Evolutionary conservation across 1,284 basidiomycete species (phyloP).

Genomic region (Bjerkandera adusta): DNA sequence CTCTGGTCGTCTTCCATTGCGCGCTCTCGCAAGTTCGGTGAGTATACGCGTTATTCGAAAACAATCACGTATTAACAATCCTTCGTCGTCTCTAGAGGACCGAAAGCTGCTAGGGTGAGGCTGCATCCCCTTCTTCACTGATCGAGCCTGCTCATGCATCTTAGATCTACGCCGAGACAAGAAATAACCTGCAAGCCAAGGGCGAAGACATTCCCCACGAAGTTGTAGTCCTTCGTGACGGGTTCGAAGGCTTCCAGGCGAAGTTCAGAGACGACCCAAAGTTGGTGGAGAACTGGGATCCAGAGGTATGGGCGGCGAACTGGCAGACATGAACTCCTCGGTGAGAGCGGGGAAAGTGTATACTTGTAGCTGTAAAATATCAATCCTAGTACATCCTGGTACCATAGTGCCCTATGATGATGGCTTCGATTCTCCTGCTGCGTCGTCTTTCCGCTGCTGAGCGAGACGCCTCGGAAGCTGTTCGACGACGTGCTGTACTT

Average conservation of each 20-base stretch:
- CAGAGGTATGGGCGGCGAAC: constrained; percentile 47
- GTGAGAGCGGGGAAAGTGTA: not conserved
- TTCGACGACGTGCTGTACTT: constrained; percentile 57
- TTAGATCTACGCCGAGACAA: constrained; percentile 67
- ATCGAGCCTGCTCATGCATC: not conserved
- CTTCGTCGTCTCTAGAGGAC: constrained; percentile 49
- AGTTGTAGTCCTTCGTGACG: constrained; percentile 64
- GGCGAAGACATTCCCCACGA: constrained; percentile 45
- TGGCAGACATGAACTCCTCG: constrained; percentile 10
- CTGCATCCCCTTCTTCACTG: not conserved
- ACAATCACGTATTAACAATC: constrained; percentile 1
- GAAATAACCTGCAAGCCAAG: constrained; percentile 36
- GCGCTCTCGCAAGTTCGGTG: constrained; percentile 71
- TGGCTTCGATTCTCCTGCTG: not conserved
- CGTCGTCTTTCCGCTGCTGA: constrained; percentile 36
- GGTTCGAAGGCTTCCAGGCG: constrained; percentile 68
- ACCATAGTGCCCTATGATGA: no score
- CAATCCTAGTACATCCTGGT: no score
- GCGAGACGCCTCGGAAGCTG: constrained; percentile 54
- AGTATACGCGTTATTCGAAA: constrained; percentile 22
- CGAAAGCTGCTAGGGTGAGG: constrained; percentile 67
- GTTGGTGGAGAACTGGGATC: constrained; percentile 75
- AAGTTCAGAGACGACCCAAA: constrained; percentile 68
- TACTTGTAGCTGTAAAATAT: no score
- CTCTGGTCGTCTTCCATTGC: constrained; percentile 73